Conservation (phyloP, 139 green algal species). For the Chlorella sorokiniana region DNA sequence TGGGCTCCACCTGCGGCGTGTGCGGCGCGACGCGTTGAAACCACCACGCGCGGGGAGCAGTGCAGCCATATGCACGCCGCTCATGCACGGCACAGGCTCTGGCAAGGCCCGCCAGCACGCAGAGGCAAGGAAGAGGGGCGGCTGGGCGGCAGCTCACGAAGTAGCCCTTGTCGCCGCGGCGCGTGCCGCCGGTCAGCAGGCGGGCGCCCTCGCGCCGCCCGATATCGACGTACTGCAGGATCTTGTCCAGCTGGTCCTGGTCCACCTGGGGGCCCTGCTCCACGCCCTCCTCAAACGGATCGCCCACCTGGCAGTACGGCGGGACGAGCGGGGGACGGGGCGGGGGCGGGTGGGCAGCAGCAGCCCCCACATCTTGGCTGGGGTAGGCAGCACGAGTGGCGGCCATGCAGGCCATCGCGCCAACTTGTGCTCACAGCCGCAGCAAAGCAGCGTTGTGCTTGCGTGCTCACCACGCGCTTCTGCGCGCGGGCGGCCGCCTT, state of each 20-base stretch:
- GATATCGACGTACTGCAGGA: constrained; percentile 50
- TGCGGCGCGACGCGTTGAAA: not conserved
- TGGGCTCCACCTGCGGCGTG: constrained; percentile 35
- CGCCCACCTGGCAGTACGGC: constrained; percentile 64
- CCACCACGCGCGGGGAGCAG: not conserved
- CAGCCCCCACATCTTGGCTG: too few species aligned
- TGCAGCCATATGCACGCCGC: not conserved
- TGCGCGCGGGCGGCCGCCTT: constrained; percentile 42
- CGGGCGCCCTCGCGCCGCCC: constrained; percentile 58
- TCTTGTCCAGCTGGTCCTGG: constrained; percentile 76
- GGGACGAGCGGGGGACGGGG: not conserved
- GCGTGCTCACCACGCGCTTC: constrained; percentile 32
- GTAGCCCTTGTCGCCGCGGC: constrained; percentile 58
- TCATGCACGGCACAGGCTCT: not conserved
- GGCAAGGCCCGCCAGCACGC: not conserved
- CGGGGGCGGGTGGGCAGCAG: not conserved
- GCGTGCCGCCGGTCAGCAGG: constrained; percentile 44
- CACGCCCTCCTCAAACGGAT: constrained; percentile 65
- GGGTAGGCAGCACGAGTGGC: too few species aligned
- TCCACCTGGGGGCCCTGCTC: constrained; percentile 73
- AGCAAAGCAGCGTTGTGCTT: too few species aligned
- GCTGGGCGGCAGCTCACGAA: constrained; percentile 51
- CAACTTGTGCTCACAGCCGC: too few species aligned
- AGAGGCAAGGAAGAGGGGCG: not conserved
- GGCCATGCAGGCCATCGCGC: too few species aligned